phyloP scores from a whole-genome alignment of 805 yeast genomes.

The Pichia thaimueangensis region DNA sequence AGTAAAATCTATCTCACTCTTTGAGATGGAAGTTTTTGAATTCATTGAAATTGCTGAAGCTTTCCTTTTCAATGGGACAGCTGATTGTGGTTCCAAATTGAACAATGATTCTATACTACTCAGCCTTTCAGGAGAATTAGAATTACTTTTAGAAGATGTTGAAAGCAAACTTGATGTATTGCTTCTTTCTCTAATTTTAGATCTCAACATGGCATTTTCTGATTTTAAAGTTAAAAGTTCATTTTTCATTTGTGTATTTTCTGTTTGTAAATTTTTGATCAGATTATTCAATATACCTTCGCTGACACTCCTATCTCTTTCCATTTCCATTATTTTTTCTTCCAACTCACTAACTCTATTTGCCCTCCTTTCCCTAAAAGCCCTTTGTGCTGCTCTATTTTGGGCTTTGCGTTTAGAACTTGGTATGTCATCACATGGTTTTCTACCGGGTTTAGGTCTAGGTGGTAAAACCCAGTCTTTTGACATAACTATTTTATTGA shows the following conservation, averaged over 20 bases:
- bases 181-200: conserved; percentile 12
- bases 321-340: conserved; percentile 57
- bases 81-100: conserved; percentile 53
- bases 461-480: conserved; percentile 58
- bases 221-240: conserved; percentile 27
- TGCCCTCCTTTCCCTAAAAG: conserved; percentile 83
- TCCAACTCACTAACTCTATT: conserved; percentile 76
- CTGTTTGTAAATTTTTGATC: conserved; percentile 41
- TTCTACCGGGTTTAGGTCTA: conserved; percentile 52
- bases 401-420: conserved; percentile 84
- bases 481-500: conserved; percentile 50
- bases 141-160: not conserved
- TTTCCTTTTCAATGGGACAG: conserved; percentile 50
- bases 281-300: conserved; percentile 50
- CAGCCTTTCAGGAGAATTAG: not conserved
- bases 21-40: not conserved
- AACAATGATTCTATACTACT: conserved; percentile 4
- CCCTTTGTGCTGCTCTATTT: conserved; percentile 90
- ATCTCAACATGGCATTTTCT: conserved; percentile 22
- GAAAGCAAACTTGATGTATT: too few relatives aligned
- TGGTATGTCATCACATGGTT: conserved; percentile 57
- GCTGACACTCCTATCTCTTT: conserved; percentile 55
- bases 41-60: not conserved
- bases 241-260: conserved; percentile 35
- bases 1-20: conserved; percentile 52